These are phyloP conservation scores for Xerophyta viscosa DNA, from an alignment of 106 monocot species.

Conservation along the genomic window DNA sequence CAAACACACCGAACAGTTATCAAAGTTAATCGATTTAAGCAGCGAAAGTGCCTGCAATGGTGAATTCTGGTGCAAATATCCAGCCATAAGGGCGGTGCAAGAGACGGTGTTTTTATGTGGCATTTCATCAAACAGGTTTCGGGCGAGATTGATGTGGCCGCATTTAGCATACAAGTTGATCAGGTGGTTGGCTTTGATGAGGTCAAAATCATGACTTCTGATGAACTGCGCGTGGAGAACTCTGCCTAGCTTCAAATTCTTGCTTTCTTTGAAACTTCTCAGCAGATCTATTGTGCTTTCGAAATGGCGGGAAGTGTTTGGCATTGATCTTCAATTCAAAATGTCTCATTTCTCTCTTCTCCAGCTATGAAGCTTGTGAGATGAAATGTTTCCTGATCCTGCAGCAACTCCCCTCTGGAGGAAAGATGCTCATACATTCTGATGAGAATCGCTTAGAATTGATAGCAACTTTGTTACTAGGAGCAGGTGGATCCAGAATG, in stretches of 20 bases:
- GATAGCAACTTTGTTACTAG: too few relatives aligned
- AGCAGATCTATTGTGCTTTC: not conserved
- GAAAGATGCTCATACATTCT: constrained; percentile 48
- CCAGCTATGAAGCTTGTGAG: constrained; percentile 52
- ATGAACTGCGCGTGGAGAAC: constrained; percentile 34
- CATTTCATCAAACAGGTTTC: constrained; percentile 38
- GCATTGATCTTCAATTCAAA: too few relatives aligned
- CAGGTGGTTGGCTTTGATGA: constrained; percentile 40
- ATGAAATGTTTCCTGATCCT: constrained; percentile 41
- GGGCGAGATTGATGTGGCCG: constrained; percentile 14
- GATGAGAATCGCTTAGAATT: constrained; percentile 67
- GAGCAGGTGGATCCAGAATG: too few relatives aligned
- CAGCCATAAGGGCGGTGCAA: constrained; percentile 39
- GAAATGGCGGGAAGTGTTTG: constrained; percentile 9
- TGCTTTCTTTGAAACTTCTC: constrained; percentile 5
- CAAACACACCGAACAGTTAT: not conserved
- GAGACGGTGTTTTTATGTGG: constrained; percentile 44
- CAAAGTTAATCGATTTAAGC: constrained; percentile 20
- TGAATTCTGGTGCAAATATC: constrained; percentile 36
- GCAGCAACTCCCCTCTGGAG: constrained; percentile 57
- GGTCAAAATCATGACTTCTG: constrained; percentile 10
- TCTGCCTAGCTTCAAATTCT: constrained; percentile 27
- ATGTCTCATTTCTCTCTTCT: too few relatives aligned
- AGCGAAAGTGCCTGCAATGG: constrained; percentile 24
- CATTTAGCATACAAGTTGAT: constrained; percentile 44